Conservation (phyloP, 805 yeast species). For the Metschnikowia orientalis region DNA sequence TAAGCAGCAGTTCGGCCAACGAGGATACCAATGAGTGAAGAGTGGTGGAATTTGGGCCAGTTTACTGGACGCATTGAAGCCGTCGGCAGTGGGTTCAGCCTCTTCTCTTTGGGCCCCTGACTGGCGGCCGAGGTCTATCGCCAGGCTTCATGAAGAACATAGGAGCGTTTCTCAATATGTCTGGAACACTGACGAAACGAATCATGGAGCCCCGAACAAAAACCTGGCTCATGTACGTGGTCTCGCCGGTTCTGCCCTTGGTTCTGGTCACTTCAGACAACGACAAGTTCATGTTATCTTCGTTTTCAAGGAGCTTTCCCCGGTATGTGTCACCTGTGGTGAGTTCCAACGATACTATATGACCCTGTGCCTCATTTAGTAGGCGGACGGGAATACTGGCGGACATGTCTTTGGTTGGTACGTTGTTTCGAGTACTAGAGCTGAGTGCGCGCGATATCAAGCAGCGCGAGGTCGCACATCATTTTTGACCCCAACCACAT, state of each 20-base stretch:
- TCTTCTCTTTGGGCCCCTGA: conserved; percentile 46
- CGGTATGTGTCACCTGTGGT: conserved; percentile 82
- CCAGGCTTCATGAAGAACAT: conserved; percentile 60
- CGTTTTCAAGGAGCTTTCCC: conserved; percentile 81
- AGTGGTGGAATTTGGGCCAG: no score
- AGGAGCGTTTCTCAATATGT: conserved; percentile 83
- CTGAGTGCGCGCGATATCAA: no score
- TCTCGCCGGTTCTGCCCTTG: conserved; percentile 58
- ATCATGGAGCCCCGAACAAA: conserved; percentile 91
- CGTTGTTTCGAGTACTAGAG: no score
- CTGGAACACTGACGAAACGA: conserved; percentile 82
- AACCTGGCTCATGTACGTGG: conserved; percentile 74
- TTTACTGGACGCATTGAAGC: no score
- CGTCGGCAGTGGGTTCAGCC: no score
- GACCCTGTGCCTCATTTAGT: conserved; percentile 86
- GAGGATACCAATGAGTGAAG: no score
- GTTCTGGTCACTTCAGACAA: conserved; percentile 78
- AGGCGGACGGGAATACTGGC: conserved; percentile 82
- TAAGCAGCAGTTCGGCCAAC: no score
- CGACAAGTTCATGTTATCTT: conserved; percentile 93
- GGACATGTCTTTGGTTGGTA: conserved; percentile 37
- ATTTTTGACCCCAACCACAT: no score
- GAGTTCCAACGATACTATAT: conserved; percentile 75
- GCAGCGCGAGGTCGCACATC: no score
- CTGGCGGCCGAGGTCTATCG: conserved; percentile 67